Evolutionary conservation across 805 yeast genomes (phyloP).

Genomic region (Nakazawaea laoshanensis): DNA sequence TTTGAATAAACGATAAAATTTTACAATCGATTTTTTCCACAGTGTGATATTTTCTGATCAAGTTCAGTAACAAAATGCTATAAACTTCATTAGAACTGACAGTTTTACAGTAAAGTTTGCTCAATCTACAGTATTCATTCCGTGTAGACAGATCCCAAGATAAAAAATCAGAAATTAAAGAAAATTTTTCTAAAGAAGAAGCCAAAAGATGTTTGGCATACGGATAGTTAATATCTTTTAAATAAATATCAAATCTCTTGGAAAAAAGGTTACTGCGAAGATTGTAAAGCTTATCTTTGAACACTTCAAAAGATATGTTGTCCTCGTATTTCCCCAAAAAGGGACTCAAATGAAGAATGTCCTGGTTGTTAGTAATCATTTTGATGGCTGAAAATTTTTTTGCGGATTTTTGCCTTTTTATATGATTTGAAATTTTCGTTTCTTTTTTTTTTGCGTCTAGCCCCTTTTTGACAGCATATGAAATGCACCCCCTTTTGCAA

Average conservation of each 20-base stretch:
- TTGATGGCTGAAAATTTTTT: not conserved
- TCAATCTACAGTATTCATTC: not conserved
- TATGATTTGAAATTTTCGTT: not conserved
- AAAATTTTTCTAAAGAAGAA: not conserved
- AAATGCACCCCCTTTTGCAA: too few species aligned
- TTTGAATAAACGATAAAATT: too few species aligned
- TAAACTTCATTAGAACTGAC: too few species aligned
- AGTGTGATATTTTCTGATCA: too few species aligned
- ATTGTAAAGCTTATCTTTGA: not conserved
- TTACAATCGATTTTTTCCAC: too few species aligned
- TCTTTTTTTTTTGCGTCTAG: too few species aligned
- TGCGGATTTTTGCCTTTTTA: not conserved
- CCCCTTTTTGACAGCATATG: too few species aligned
- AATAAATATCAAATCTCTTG: not conserved
- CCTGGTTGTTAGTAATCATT: not conserved
- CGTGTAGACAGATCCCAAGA: not conserved
- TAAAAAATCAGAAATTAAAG: constrained; percentile 2
- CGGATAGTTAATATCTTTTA: not conserved
- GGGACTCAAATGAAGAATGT: constrained; percentile 1
- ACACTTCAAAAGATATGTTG: not conserved
- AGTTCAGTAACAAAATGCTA: too few species aligned
- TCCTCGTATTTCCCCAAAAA: constrained; percentile 4
- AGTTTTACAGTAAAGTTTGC: constrained; percentile 1
- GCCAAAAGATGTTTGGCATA: not conserved
- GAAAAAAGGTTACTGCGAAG: not conserved